Evolutionary conservation across 23 red algal genomes (phyloP).

Genomic region (Agarophyton chilense): DNA sequence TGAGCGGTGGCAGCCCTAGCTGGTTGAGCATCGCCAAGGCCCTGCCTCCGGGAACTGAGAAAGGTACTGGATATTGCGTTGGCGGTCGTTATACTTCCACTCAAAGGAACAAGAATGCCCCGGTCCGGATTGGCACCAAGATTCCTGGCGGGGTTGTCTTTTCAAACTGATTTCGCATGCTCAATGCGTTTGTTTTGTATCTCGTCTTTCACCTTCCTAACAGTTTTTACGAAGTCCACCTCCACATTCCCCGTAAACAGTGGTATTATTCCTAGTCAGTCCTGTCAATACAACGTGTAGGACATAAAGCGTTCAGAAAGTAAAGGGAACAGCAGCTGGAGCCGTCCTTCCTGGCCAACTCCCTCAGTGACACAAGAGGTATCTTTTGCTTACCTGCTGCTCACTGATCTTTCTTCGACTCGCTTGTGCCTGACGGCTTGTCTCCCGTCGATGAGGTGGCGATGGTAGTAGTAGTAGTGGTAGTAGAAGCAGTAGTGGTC

Average conservation of each 20-base stretch:
- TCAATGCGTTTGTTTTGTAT: not conserved
- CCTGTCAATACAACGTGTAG: not conserved
- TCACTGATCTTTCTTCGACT: constrained; percentile 5
- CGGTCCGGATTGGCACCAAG: constrained; percentile 61
- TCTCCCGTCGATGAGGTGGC: too few species aligned
- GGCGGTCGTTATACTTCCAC: constrained; percentile 21
- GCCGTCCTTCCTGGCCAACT: not conserved
- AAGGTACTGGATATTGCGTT: constrained; percentile 57
- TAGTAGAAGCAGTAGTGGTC: not conserved
- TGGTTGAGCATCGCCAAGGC: constrained; percentile 72
- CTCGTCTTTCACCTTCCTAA: not conserved
- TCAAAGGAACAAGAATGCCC: constrained; percentile 52
- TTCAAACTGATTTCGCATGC: constrained; percentile 5
- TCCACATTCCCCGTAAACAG: not conserved
- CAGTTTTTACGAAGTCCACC: not conserved
- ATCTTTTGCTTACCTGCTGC: not conserved
- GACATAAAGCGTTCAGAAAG: not conserved
- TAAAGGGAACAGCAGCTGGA: not conserved
- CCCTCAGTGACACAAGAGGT: not conserved
- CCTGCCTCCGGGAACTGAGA: constrained; percentile 65
- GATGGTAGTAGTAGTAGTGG: not conserved
- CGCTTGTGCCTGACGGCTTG: not conserved
- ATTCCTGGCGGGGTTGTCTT: constrained; percentile 77
- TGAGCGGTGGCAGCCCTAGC: constrained; percentile 37
- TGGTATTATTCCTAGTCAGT: not conserved